Base-by-base conservation (phyloP, 208 protist genomes). In the Jaenimonas drosophilae region DNA sequence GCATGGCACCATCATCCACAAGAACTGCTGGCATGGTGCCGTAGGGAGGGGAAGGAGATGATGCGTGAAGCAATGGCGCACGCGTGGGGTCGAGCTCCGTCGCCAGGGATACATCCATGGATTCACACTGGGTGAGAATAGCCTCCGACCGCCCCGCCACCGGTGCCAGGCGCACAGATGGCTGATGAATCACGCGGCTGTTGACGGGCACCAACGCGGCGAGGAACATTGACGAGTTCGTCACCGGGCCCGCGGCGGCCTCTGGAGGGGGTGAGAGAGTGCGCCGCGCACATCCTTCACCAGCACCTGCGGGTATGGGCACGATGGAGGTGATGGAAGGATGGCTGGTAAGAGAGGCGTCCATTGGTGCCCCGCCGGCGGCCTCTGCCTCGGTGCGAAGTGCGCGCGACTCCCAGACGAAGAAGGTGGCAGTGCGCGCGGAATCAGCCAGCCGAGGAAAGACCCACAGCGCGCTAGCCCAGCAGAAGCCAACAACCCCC, bases 341-440 rank as follows among this genome's bases (percentile, higher is more conserved):
- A n/a, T n/a, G n/a, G n/a, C n/a, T n/a, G n/a, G n/a, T n/a, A n/a
- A n/a, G n/a, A n/a, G n/a, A n/a, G n/a, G n/a, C n/a, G n/a, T n/a
- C n/a, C n/a, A n/a, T n/a, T n/a, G n/a, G n/a, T n/a, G n/a, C 37
- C 48, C 38, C 27, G 41, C 21, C 16, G 52, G 4, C 16, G 27
- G 57, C 12, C 9, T 3, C 2, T 64, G 29, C 40, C 54, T 82
- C 73, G 17, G 81, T 83, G 34, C 67, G 60, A 32, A 81, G 40
- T 24, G 61, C 70, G 23, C 51, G 53, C 40, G 59, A 67, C 60
- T 90, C 76, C 81, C 76, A 87, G 21, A 83, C 65, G 55, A 90
- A 86, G 4, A 60, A 52, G 4, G 27, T 45, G 17, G 63, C 54
- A 9, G 32, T 17, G 54, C 39, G 40, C 17, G 81, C 73, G 20